phyloP scores from a whole-genome alignment of 225 moss, liverwort and hornwort genomes.

The Physcomitrium patens region DNA sequence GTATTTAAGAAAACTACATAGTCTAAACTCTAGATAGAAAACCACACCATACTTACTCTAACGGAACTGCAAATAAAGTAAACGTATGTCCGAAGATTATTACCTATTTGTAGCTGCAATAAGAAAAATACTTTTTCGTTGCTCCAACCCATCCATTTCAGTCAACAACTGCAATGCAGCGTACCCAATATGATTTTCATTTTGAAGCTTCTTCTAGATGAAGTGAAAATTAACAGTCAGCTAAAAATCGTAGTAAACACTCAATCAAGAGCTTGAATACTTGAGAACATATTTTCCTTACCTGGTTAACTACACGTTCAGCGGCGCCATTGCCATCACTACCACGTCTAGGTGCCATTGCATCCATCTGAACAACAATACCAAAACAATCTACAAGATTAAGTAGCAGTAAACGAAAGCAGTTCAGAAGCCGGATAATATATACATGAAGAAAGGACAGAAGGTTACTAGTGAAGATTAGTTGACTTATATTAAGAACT shows the following conservation, averaged over 20 bases:
- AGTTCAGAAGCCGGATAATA: slow-evolving; percentile 13
- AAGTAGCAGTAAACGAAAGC: neutral
- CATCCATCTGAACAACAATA: slow-evolving; percentile 80
- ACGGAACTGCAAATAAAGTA: neutral
- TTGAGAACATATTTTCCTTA: slow-evolving; percentile 30
- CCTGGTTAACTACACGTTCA: slow-evolving; percentile 99
- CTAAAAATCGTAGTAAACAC: neutral
- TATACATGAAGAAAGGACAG: neutral
- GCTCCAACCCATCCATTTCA: slow-evolving; percentile 98
- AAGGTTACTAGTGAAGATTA: neutral
- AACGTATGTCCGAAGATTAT: slow-evolving; percentile 6
- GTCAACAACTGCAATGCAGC: slow-evolving; percentile 78
- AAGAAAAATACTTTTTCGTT: slow-evolving; percentile 87
- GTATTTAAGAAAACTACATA: neutral
- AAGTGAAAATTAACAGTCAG: neutral
- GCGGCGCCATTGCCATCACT: slow-evolving; percentile 97
- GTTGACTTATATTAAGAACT: neutral
- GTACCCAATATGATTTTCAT: slow-evolving; percentile 14
- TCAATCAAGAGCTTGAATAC: neutral
- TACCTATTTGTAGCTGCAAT: slow-evolving; percentile 98
- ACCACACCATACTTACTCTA: slow-evolving; percentile 1
- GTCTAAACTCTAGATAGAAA: neutral
- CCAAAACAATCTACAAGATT: slow-evolving; percentile 25
- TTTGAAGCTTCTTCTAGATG: slow-evolving; percentile 21
- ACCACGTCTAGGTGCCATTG: slow-evolving; percentile 98